Evolutionary conservation across 2,329 filamentous ascomycete species (phyloP).

Genomic region (Talaromyces sp.): DNA sequence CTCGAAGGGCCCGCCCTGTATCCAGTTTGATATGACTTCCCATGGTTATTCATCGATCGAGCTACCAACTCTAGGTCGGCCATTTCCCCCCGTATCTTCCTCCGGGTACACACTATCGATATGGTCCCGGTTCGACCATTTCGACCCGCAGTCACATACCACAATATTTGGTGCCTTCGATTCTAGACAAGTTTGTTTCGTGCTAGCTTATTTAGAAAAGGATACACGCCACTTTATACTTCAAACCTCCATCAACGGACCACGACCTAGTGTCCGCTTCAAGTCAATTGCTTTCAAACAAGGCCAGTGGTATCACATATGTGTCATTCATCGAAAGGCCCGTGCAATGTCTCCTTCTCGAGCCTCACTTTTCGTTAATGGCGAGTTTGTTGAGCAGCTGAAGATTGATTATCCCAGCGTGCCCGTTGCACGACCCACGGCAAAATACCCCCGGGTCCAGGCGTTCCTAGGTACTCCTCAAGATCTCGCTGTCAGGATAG

Average conservation of each 20-base stretch:
- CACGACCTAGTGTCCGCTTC: slow-evolving; percentile 87
- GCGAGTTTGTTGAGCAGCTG: slow-evolving; percentile 88
- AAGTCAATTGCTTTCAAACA: slow-evolving; percentile 75
- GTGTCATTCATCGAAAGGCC: slow-evolving; percentile 76
- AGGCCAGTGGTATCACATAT: slow-evolving; percentile 88
- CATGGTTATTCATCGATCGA: slow-evolving; percentile 90
- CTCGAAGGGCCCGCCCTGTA: slow-evolving; percentile 76
- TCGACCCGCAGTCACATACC: slow-evolving; percentile 81
- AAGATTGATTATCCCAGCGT: slow-evolving; percentile 83
- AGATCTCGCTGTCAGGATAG: slow-evolving; percentile 75
- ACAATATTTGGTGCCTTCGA: slow-evolving; percentile 97
- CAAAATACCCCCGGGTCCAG: slow-evolving; percentile 64
- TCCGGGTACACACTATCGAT: slow-evolving; percentile 83
- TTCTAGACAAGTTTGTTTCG: slow-evolving; percentile 84
- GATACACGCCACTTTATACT: slow-evolving; percentile 93
- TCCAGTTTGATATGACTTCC: slow-evolving; percentile 90
- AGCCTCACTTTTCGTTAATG: slow-evolving; percentile 85
- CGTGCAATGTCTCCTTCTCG: slow-evolving; percentile 74
- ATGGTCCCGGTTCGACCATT: slow-evolving; percentile 86
- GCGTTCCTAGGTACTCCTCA: slow-evolving; percentile 91
- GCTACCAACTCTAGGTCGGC: slow-evolving; percentile 75
- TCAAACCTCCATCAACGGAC: slow-evolving; percentile 86
- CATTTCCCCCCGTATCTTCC: slow-evolving; percentile 79
- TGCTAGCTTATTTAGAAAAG: slow-evolving; percentile 89
- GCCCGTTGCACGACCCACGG: slow-evolving; percentile 62